Base-by-base conservation (phyloP, 768 basidiomycete genomes). In the Auricularia sp. region DNA sequence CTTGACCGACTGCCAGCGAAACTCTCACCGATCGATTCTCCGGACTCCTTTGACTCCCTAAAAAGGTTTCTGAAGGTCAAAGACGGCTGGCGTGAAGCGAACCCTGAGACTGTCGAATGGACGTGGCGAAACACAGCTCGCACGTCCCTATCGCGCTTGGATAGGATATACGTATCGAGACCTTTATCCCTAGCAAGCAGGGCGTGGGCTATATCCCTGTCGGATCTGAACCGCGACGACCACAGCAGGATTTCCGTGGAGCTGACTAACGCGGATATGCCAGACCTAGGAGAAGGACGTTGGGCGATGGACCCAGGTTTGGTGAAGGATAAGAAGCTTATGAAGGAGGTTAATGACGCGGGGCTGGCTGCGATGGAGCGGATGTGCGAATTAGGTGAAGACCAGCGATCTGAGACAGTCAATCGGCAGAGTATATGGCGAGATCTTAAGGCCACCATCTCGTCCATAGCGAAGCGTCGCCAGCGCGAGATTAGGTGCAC, bases 1-100 rank as follows among this genome's bases (percentile, higher is more conserved):
- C 60, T 71, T 14, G 71, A 72, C 58, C 61, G 69, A 0, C 33
- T 67, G 3, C 70, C 71, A 21, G 36, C 29, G 23, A 21, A 14
- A 16, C 47, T 5, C 4, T 3, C 6, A 5, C 12, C 16, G 4
- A 51, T 51, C 47, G 47, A 51, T 51, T 5, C 47, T 3, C 47
- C 47, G 18, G 47, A 51, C n/a, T 7, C 7, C 14, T 51, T 51
- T 16, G 47, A 51, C 47, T 5, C 6, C 47, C 47, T 51, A 16
- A 51, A 51, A 21, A 4, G 6, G 47, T 3, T 5, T 4, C 3
- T 4, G 12, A 51, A 51, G 12, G 6, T 51, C 6, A 51, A 14
- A 4, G 47, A 51, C 47, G 47, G 6, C 6, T 51, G 47, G 47
- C 4, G 47, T 3, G 14, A 4, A 5, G 18, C 47, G 3, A 7